A percentile compares a stretch with the other conserved stretches of the same genome.
Conservation (phyloP, 202 grass and related monocot genomes). For the Alloteropsis angusta region DNA sequence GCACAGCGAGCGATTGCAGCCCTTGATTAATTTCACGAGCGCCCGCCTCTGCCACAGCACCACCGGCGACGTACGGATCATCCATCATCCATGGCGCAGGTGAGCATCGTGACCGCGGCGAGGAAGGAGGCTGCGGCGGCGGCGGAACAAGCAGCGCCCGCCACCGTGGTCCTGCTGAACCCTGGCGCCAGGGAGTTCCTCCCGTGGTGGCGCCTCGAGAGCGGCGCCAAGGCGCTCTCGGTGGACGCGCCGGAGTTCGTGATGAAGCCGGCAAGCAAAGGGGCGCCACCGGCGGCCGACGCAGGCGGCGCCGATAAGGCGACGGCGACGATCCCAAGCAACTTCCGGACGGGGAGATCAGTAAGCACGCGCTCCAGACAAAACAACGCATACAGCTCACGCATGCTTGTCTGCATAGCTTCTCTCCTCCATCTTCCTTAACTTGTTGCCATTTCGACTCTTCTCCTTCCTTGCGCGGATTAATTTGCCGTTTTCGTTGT, state of each 20-base stretch:
- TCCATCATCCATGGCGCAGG: background rate
- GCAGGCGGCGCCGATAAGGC: background rate
- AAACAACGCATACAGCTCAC: background rate
- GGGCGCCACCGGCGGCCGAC: background rate
- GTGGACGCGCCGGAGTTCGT: background rate
- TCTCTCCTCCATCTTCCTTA: background rate
- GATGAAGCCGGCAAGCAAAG: background rate
- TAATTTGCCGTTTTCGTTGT: background rate
- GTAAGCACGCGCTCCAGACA: background rate
- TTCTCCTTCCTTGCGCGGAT: background rate
- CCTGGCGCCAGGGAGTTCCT: constrained; percentile 1
- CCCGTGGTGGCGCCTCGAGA: background rate
- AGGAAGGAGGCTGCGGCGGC: background rate
- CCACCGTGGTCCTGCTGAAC: background rate
- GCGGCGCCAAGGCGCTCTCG: background rate
- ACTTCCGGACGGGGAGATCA: background rate
- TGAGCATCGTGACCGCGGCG: background rate
- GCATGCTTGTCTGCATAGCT: background rate
- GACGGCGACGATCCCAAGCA: background rate
- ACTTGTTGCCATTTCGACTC: background rate
- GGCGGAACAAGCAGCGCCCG: background rate
- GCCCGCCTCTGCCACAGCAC: background rate
- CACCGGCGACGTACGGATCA: background rate
- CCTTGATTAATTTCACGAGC: background rate
- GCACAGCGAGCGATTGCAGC: background rate